Evolutionary conservation across 139 green algal genomes (phyloP).

Genomic region (Chlamydomonas schloesseri): DNA sequence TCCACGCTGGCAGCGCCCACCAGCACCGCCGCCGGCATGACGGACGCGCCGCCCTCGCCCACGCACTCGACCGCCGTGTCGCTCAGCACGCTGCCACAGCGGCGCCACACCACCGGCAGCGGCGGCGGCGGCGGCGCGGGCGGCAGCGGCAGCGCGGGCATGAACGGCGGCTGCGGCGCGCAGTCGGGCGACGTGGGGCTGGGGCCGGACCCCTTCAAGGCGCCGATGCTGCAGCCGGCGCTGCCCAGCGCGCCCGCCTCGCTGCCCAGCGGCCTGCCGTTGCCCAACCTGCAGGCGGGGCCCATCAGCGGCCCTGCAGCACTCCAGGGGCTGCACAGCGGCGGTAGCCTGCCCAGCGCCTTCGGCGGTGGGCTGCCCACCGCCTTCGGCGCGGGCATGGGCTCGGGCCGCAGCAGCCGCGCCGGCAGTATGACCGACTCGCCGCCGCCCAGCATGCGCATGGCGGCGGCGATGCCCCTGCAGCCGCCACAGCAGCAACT

Average conservation of each 20-base stretch:
- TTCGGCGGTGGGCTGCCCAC: conserved; percentile 22
- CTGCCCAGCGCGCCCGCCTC: neutral
- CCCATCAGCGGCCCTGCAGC: too few species aligned
- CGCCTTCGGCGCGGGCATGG: conserved; percentile 20
- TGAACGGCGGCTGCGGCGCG: neutral
- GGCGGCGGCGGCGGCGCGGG: neutral
- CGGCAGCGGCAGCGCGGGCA: neutral
- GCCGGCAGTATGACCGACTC: conserved; percentile 47
- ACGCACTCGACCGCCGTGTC: conserved; percentile 22
- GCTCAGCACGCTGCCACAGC: conserved; percentile 15
- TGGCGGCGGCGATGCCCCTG: neutral
- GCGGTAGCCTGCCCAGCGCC: neutral
- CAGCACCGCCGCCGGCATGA: neutral
- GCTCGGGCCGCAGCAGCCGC: conserved; percentile 29
- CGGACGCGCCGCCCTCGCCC: conserved; percentile 19
- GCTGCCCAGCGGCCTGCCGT: neutral
- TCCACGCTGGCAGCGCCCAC: neutral
- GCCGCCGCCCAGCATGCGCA: conserved; percentile 27
- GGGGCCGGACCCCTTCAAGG: neutral
- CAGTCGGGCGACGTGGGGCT: neutral
- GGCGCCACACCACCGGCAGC: neutral
- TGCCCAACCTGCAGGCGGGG: neutral
- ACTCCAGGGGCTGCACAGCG: neutral
- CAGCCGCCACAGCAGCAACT: neutral
- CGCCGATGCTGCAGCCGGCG: neutral